Percentiles rank a stretch among this genome's conserved stretches.
Evolutionary conservation across 2,329 filamentous ascomycete species (phyloP).

Genomic region (Cadophora luteo-olivacea): DNA sequence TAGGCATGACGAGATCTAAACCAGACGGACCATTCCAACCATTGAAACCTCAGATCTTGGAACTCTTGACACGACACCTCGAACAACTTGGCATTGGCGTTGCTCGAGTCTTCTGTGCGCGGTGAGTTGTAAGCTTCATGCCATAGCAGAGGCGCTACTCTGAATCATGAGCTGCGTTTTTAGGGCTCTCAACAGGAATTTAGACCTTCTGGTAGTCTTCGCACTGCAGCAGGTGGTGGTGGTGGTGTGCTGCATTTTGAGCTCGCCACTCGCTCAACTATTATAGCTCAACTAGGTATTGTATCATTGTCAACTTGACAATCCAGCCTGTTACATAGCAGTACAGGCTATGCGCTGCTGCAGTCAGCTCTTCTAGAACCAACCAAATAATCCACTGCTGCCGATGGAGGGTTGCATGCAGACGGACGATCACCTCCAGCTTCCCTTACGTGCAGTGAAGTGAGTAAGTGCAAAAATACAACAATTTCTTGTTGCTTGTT

Average conservation of each 20-base stretch:
- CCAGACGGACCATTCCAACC: not conserved
- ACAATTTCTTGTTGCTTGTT: not conserved
- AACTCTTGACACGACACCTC: constrained; percentile 13
- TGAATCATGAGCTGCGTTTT: constrained; percentile 6
- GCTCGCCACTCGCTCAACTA: not conserved
- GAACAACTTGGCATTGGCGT: constrained; percentile 13
- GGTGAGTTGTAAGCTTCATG: constrained; percentile 5
- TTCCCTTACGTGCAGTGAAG: not conserved
- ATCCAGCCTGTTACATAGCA: not conserved
- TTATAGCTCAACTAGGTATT: too few relatives aligned
- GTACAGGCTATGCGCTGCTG: not conserved
- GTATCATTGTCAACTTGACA: not conserved
- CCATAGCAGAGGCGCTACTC: not conserved
- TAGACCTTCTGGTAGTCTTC: not conserved
- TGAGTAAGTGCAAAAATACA: constrained; percentile 1
- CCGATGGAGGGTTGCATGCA: constrained; percentile 16
- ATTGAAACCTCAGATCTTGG: constrained; percentile 3
- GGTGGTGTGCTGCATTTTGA: not conserved
- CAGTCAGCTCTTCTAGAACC: constrained; percentile 14
- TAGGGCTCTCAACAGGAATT: constrained; percentile 4
- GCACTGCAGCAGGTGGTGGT: too few relatives aligned
- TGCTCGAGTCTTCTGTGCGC: not conserved
- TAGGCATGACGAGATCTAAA: not conserved
- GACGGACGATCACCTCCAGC: constrained; percentile 6
- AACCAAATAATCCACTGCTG: not conserved